Percentiles rank a stretch among this genome's conserved stretches.
Evolutionary conservation across 768 basidiomycete genomes (phyloP).

Genomic region (Amylocystis lapponica): DNA sequence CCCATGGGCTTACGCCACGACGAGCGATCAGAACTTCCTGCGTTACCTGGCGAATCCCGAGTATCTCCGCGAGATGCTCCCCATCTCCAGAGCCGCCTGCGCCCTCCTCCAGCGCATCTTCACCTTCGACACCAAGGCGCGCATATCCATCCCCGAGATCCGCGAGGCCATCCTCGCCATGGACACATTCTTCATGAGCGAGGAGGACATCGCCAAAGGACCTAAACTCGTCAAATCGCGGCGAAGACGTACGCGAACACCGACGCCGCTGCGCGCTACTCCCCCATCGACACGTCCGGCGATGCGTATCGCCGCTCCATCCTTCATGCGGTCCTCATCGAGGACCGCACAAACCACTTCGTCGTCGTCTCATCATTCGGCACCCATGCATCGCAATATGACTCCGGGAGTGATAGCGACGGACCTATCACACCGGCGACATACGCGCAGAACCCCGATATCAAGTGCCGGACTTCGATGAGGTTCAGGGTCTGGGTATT

Average conservation of each 20-base stretch:
- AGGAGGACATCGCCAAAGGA: conserved; percentile 36
- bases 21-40: conserved; percentile 40
- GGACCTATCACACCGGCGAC: conserved; percentile 16
- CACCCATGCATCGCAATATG: neutral
- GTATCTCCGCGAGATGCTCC: conserved; percentile 43
- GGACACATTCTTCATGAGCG: conserved; percentile 56
- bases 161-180: conserved; percentile 48
- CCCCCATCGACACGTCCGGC: neutral
- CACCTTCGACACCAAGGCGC: conserved; percentile 51
- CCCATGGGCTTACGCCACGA: conserved; percentile 48
- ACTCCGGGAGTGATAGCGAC: conserved; percentile 5
- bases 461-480: too few species aligned
- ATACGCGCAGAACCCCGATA: conserved; percentile 5
- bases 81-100: conserved; percentile 42
- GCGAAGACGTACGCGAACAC: conserved; percentile 18
- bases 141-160: conserved; percentile 61
- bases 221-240: conserved; percentile 19
- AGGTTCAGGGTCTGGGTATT: too few species aligned
- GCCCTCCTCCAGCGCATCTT: conserved; percentile 52
- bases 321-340: conserved; percentile 6
- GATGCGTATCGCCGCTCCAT: neutral
- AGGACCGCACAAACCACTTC: neutral
- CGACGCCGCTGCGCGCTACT: neutral
- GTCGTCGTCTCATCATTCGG: neutral
- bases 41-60: conserved; percentile 39